Base-by-base conservation (phyloP, 106 monocot species). In the Dendrobium officinale region DNA sequence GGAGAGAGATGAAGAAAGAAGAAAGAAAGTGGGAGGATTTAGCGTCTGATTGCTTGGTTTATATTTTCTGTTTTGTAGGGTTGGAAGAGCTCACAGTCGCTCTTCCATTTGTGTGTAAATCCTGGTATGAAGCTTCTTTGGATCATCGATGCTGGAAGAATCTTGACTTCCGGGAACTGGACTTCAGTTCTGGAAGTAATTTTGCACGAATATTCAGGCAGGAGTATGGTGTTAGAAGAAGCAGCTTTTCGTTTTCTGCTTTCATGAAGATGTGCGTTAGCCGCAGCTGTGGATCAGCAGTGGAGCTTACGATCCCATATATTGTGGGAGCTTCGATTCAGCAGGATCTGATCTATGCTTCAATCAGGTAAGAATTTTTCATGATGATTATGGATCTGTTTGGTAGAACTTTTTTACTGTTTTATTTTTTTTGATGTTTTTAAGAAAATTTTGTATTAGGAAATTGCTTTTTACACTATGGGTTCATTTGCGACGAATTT, bases 291-390 rank as follows among this genome's bases (percentile, higher is more conserved):
- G 68, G 80, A 31, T 13, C 31, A 18, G 68, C 67, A 1, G 70
- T 70, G 11, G 80, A 80, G 68, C 80, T 80, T 67, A 6, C 67
- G 13, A 72, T 83, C n/a, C 82, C 82, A 0, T 43, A 19, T 29
- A 18, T 77, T 20, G 31, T 78, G 3, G 54, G 75, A 9, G 47
- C 82, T 55, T 78, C 77, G 4, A n/a, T 83, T 9, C 49, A 26
- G 26, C 54, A 27, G 26, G 75, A 75, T 54, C 31, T 72, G n/a
- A 18, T 59, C 27, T 51, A 33, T 20, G 70, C 51, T 9, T 67
- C 77, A 7, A 2, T 10, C 37, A 16, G 72, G 77, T 78, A 61
- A 70, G 76, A 13, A 15, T 51, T 51, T 51, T 6, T 1, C 0
- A 45, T 6, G 37, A 37, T 37, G 37, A 37, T 37, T 37, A 37